Percentiles rank a stretch among this genome's conserved stretches.
phyloP scores from a whole-genome alignment of 1,284 basidiomycete species.

The Athelia sp. region DNA sequence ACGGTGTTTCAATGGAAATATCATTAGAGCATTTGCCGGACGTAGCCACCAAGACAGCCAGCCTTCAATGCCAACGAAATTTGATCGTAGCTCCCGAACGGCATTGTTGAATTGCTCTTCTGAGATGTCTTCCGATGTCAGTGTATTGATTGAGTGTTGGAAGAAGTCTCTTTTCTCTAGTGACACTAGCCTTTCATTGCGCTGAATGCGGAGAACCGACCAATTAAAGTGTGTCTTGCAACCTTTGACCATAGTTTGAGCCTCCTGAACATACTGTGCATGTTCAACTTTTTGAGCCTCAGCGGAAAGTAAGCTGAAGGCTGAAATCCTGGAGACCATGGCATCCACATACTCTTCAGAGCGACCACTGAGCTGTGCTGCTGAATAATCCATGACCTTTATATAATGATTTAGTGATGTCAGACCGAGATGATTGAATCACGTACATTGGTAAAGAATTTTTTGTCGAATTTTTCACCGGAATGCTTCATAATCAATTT shows the following conservation, averaged over 20 bases:
- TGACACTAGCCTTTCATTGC: conserved; percentile 4
- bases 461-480: conserved; percentile 1
- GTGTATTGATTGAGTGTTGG: not conserved
- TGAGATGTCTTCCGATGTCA: not conserved
- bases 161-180: not conserved
- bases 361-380: conserved; percentile 6
- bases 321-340: conserved; percentile 3
- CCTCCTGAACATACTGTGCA: conserved; percentile 2
- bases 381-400: conserved; percentile 12
- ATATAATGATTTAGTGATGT: no score
- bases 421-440: no score
- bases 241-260: conserved; percentile 1
- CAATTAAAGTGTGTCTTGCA: conserved; percentile 7
- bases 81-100: not conserved
- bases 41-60: not conserved
- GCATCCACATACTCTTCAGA: conserved; percentile 9
- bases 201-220: conserved; percentile 4
- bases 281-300: conserved; percentile 4
- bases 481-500: conserved; percentile 6
- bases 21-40: not conserved
- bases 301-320: conserved; percentile 1
- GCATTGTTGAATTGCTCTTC: not conserved
- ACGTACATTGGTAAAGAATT: conserved; percentile 7
- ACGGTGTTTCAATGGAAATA: not conserved
- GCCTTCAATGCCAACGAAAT: not conserved